Percentiles rank a stretch among this genome's conserved stretches.
These are phyloP conservation scores for Cytospora mali DNA, from an alignment of 2,329 filamentous ascomycete genomes.

Conservation along the genomic window DNA sequence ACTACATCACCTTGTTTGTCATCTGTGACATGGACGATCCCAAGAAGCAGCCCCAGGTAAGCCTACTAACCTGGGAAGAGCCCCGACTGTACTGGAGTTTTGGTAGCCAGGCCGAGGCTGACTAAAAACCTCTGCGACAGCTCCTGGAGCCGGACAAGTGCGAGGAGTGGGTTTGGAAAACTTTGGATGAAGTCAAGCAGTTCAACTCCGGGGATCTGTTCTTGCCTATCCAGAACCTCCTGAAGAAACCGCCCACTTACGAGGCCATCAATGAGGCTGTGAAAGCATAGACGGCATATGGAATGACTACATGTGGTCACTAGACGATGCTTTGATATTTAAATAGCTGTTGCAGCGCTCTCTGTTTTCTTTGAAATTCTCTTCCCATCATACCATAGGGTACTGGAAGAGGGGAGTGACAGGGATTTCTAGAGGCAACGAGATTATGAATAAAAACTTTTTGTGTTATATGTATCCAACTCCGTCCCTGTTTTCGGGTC, in stretches of 20 bases:
- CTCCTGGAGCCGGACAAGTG: conserved; percentile 55
- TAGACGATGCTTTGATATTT: too few relatives aligned
- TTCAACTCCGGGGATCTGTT: conserved; percentile 42
- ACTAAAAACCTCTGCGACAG: conserved; percentile 33
- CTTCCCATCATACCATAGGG: too few relatives aligned
- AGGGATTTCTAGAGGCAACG: too few relatives aligned
- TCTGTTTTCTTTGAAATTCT: too few relatives aligned
- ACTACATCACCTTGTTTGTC: conserved; percentile 77
- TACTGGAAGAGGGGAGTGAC: too few relatives aligned
- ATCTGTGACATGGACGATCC: conserved; percentile 52
- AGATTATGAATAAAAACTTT: too few relatives aligned
- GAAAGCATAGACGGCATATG: neutral
- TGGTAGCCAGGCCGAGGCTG: neutral
- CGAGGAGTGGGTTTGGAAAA: conserved; percentile 52
- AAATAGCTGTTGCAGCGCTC: too few relatives aligned
- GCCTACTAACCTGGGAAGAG: conserved; percentile 32
- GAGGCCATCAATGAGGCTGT: neutral
- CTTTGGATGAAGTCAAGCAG: conserved; percentile 46
- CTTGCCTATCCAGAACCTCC: conserved; percentile 43
- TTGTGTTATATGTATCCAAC: too few relatives aligned
- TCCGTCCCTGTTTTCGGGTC: too few relatives aligned
- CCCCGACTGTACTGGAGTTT: neutral
- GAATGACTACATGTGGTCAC: neutral
- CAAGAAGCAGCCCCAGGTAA: conserved; percentile 55
- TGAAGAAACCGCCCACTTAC: conserved; percentile 33